Evolutionary conservation across 352 stramenopile genomes (phyloP).

Genomic region (Globisporangium solare): DNA sequence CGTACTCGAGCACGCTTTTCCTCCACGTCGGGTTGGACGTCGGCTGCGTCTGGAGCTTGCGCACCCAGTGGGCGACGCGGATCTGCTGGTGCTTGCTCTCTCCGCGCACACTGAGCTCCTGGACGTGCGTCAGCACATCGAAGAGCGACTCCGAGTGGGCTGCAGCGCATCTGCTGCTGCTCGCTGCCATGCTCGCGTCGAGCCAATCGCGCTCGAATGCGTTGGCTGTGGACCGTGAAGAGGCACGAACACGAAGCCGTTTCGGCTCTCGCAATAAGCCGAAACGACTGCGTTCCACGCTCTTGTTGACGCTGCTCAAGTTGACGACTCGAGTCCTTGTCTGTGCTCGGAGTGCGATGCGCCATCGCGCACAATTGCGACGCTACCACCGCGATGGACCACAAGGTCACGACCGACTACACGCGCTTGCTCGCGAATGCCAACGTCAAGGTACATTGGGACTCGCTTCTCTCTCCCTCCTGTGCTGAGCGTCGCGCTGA

Average conservation of each 20-base stretch:
- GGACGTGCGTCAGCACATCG: constrained; percentile 31
- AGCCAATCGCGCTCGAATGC: too few relatives aligned
- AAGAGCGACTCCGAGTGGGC: constrained; percentile 19
- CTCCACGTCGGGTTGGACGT: constrained; percentile 50
- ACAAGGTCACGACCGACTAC: constrained; percentile 86
- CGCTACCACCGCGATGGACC: constrained; percentile 40
- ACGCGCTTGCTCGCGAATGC: constrained; percentile 69
- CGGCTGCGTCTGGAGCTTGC: constrained; percentile 49
- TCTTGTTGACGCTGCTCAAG: too few relatives aligned
- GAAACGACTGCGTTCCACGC: too few relatives aligned
- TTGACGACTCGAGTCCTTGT: not conserved
- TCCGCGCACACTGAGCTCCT: constrained; percentile 25
- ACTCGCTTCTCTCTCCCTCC: too few relatives aligned
- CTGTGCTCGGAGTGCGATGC: not conserved
- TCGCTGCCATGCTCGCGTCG: too few relatives aligned
- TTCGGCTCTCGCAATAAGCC: too few relatives aligned
- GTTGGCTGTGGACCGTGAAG: too few relatives aligned
- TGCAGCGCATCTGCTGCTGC: too few relatives aligned
- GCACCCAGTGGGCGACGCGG: constrained; percentile 51
- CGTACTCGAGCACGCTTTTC: constrained; percentile 51
- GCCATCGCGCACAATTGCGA: too few relatives aligned
- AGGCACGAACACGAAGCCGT: too few relatives aligned
- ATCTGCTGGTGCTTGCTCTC: constrained; percentile 54
- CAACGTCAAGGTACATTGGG: constrained; percentile 59
- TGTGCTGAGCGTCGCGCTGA: too few relatives aligned